These are phyloP conservation scores for Hsuehochloa calcarea DNA, from an alignment of 176 grass and related monocot species.

Conservation along the genomic window DNA sequence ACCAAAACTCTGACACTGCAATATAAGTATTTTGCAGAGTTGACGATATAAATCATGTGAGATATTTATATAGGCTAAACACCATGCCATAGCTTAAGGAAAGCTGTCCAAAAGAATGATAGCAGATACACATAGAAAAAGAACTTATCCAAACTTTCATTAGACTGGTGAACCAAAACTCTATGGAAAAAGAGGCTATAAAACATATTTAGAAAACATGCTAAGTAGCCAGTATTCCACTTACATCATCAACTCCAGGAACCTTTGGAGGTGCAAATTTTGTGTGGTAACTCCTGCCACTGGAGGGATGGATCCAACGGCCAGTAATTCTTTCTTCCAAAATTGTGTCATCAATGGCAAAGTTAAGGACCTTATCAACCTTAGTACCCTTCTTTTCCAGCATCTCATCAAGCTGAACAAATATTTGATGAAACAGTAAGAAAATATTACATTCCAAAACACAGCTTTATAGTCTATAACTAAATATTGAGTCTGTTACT, in stretches of 20 bases:
- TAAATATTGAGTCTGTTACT: background rate
- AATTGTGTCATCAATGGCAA: slow-evolving; percentile 67
- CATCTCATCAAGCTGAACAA: slow-evolving; percentile 75
- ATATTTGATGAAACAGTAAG: background rate
- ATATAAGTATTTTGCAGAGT: background rate
- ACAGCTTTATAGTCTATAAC: background rate
- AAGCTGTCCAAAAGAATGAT: background rate
- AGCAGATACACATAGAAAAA: background rate
- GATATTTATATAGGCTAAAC: background rate
- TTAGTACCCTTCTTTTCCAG: slow-evolving; percentile 50
- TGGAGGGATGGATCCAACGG: slow-evolving; percentile 71
- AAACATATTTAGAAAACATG: background rate
- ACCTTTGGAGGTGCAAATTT: slow-evolving; percentile 71
- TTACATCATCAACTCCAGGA: slow-evolving; percentile 75
- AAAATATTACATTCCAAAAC: background rate
- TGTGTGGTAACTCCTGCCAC: slow-evolving; percentile 72
- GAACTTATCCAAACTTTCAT: background rate
- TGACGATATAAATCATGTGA: background rate
- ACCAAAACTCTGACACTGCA: background rate
- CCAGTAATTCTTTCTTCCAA: slow-evolving; percentile 83
- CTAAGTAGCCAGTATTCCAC: background rate
- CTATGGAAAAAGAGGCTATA: background rate
- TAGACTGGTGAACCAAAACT: background rate
- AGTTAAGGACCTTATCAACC: slow-evolving; percentile 76
- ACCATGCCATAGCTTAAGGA: background rate